phyloP scores from a whole-genome alignment of 1,284 basidiomycete species.

The Leccinum ponderosum region DNA sequence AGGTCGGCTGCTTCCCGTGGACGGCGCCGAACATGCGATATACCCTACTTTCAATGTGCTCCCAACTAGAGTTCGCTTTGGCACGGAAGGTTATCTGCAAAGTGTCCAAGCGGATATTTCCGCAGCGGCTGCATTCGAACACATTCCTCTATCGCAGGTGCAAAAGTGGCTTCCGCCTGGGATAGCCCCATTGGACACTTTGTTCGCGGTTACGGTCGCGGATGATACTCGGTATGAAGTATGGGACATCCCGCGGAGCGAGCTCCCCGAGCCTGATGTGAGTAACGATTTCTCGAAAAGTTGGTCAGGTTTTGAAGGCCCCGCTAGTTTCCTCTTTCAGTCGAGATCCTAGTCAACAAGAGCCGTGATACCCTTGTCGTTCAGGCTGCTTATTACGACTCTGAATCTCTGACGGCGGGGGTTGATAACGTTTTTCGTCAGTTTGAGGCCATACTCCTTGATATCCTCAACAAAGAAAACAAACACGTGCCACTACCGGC shows the following conservation, averaged over 20 bases:
- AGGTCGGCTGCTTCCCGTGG: conserved; percentile 45
- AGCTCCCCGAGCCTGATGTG: conserved; percentile 47
- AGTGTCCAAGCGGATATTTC: conserved; percentile 42
- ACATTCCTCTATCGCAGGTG: conserved; percentile 45
- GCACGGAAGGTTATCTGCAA: conserved; percentile 29
- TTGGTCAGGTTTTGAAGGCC: background rate
- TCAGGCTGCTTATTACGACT: conserved; percentile 18
- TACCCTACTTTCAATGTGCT: conserved; percentile 46
- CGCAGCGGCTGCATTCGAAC: conserved; percentile 42
- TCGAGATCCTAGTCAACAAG: conserved; percentile 44
- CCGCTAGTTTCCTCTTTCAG: conserved; percentile 45
- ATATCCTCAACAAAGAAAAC: conserved; percentile 7
- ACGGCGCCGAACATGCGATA: conserved; percentile 39
- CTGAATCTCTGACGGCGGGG: conserved; percentile 5
- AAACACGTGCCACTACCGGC: background rate
- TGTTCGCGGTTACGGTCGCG: conserved; percentile 47
- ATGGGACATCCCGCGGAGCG: conserved; percentile 37
- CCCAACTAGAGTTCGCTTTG: conserved; percentile 41
- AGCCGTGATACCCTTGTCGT: conserved; percentile 17
- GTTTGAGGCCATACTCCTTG: conserved; percentile 23
- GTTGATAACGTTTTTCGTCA: conserved; percentile 18
- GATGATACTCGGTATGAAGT: conserved; percentile 22
- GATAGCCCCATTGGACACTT: conserved; percentile 39
- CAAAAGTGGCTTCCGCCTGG: conserved; percentile 47
- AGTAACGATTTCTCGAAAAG: conserved; percentile 19